Conservation (phyloP, 2,329 filamentous ascomycete genomes). For the Cadophora gregata region DNA sequence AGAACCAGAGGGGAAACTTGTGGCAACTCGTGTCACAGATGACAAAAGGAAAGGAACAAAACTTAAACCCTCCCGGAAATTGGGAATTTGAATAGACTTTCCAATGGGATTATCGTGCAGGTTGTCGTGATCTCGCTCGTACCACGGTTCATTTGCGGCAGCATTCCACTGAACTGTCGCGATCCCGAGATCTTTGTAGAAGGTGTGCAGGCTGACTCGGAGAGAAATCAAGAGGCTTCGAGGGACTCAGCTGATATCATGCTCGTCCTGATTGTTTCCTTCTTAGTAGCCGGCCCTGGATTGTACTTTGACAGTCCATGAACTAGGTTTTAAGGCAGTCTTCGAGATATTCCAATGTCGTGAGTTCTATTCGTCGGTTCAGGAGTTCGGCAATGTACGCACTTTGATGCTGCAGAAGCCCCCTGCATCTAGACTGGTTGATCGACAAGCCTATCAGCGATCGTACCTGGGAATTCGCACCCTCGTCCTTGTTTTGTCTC, state of each 20-base stretch:
- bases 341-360: neutral
- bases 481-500: slow-evolving; percentile 19
- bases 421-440: slow-evolving; percentile 10
- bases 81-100: neutral
- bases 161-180: neutral
- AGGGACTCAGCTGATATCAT: slow-evolving; percentile 1
- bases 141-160: neutral
- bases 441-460: slow-evolving; percentile 31
- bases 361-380: neutral
- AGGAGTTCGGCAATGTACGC: neutral
- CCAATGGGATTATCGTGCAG: slow-evolving; percentile 5
- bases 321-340: neutral
- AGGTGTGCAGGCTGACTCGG: neutral
- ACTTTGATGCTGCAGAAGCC: slow-evolving; percentile 8
- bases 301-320: neutral
- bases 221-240: neutral
- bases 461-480: slow-evolving; percentile 15
- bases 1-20: neutral
- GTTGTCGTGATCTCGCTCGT: neutral
- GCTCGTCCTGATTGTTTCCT: neutral
- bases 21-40: neutral
- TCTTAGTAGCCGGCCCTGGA: neutral
- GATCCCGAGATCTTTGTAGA: neutral
- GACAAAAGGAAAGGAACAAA: slow-evolving; percentile 2
- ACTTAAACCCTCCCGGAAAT: neutral